Conservation (phyloP, 306 rosid genomes). For the Lathyrus aphaca region DNA sequence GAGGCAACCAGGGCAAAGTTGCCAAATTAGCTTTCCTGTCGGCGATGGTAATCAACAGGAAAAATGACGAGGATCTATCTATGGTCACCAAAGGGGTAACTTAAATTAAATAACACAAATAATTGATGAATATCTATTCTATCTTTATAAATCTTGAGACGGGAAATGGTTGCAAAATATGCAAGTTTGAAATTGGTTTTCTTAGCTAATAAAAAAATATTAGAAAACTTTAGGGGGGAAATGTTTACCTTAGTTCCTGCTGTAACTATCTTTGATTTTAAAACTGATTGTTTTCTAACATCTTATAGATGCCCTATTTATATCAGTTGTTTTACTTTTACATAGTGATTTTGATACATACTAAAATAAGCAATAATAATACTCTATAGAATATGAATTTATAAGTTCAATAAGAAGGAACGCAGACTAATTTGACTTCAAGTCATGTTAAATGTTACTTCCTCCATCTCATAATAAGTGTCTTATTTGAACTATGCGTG, state of each 20-base stretch:
- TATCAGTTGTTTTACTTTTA: conserved; percentile 7
- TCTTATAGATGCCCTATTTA: conserved; percentile 9
- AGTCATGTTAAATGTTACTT: not conserved
- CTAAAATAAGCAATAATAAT: conserved; percentile 10
- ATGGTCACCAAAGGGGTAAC: not conserved
- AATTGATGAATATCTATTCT: not conserved
- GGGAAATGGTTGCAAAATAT: conserved; percentile 2
- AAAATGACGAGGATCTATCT: not conserved
- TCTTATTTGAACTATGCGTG: no score
- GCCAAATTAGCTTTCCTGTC: conserved; percentile 1
- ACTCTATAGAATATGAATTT: not conserved
- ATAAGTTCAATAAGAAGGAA: conserved; percentile 1
- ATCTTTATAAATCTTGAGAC: not conserved
- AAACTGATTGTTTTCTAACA: conserved; percentile 17
- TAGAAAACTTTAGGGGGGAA: not conserved
- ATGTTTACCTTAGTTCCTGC: not conserved
- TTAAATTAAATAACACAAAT: not conserved
- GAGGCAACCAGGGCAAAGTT: conserved; percentile 13
- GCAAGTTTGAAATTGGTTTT: conserved; percentile 8
- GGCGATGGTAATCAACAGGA: not conserved
- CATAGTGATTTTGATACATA: conserved; percentile 11
- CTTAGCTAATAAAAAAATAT: not conserved
- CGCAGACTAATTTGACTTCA: not conserved
- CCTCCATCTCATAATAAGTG: no score
- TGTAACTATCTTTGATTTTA: conserved; percentile 6